A percentile compares a stretch with the other conserved stretches of the same genome.
These are phyloP conservation scores for Dalbergia oliveri DNA, from an alignment of 306 rosid genomes.

Conservation along the genomic window DNA sequence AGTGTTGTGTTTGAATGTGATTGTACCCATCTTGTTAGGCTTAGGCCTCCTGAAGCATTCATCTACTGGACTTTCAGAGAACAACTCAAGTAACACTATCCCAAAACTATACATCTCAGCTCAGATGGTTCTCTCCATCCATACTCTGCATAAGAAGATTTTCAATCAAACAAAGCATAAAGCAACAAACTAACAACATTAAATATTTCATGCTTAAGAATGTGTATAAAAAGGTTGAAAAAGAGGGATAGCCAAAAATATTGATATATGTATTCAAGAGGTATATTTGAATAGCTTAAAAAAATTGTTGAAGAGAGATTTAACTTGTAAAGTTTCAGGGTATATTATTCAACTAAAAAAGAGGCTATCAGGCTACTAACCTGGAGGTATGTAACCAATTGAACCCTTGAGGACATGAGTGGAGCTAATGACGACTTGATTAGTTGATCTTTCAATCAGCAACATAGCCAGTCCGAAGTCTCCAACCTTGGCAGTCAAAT, in stretches of 20 bases:
- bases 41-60: slow-evolving; percentile 61
- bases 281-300: too few species aligned
- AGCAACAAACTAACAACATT: too few species aligned
- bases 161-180: too few species aligned
- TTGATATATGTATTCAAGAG: too few species aligned
- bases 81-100: slow-evolving; percentile 66
- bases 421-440: slow-evolving; percentile 58
- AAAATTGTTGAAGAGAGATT: too few species aligned
- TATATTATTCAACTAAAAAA: background rate
- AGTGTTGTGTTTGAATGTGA: slow-evolving; percentile 52
- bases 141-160: slow-evolving; percentile 60
- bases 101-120: slow-evolving; percentile 87
- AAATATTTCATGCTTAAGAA: too few species aligned
- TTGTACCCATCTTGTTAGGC: slow-evolving; percentile 64
- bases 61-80: slow-evolving; percentile 65
- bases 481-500: slow-evolving; percentile 77
- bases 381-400: slow-evolving; percentile 90
- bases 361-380: slow-evolving; percentile 42
- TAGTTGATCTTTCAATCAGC: slow-evolving; percentile 53
- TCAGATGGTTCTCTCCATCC: slow-evolving; percentile 68
- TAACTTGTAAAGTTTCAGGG: background rate
- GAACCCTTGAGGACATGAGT: slow-evolving; percentile 72
- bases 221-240: too few species aligned
- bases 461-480: slow-evolving; percentile 81
- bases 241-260: too few species aligned